Evolutionary conservation across 179 eudicot species (phyloP).

Genomic region (Heliamphora ciliata): DNA sequence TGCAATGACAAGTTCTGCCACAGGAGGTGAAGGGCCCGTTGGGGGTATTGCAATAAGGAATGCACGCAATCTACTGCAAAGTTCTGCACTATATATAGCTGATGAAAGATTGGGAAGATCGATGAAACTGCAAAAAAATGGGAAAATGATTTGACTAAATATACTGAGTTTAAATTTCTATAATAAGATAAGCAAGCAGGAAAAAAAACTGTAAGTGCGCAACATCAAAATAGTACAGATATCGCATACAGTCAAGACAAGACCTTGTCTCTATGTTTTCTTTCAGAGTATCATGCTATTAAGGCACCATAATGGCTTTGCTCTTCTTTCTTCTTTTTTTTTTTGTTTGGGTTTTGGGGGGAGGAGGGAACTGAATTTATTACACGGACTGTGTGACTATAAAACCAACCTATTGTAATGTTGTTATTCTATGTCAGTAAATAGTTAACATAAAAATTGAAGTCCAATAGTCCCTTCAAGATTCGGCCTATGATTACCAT

Average conservation of each 20-base stretch:
- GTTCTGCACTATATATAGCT: constrained; percentile 85
- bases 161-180: neutral
- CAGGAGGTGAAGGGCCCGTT: constrained; percentile 69
- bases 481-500: neutral
- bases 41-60: constrained; percentile 94
- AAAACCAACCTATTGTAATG: neutral
- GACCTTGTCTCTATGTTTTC: too few species aligned
- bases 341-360: too few species aligned
- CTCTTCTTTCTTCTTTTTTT: too few species aligned
- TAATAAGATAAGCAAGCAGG: neutral
- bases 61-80: constrained; percentile 65
- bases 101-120: constrained; percentile 95
- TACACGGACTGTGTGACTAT: neutral
- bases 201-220: too few species aligned
- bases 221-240: too few species aligned
- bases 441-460: neutral
- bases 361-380: neutral
- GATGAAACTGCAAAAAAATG: constrained; percentile 57
- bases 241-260: neutral
- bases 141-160: neutral
- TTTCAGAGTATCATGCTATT: too few species aligned
- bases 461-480: neutral
- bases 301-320: too few species aligned
- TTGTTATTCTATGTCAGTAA: neutral
- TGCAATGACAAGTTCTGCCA: constrained; percentile 81